Conservation (phyloP, 306 rosid genomes). For the Fragaria iinumae region DNA sequence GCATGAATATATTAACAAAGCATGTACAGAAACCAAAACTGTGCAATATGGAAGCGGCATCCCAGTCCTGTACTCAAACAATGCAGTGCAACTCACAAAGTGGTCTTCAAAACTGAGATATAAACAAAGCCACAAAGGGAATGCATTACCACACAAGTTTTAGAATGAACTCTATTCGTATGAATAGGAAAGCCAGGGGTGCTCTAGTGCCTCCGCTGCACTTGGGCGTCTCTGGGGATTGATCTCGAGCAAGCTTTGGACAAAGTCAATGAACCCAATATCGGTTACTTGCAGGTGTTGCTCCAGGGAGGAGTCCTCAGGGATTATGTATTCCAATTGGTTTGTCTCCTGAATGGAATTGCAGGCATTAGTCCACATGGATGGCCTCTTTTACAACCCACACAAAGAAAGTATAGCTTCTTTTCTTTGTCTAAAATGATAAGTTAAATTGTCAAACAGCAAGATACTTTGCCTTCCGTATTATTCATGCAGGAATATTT, state of each 20-base stretch:
- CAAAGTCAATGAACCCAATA: constrained; percentile 58
- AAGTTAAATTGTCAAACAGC: background rate
- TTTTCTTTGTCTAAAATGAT: background rate
- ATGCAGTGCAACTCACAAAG: constrained; percentile 9
- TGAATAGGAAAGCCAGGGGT: constrained; percentile 86
- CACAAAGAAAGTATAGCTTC: background rate
- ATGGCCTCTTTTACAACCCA: background rate
- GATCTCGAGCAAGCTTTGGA: constrained; percentile 59
- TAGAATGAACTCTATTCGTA: constrained; percentile 39
- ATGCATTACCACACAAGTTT: constrained; percentile 24
- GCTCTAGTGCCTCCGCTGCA: constrained; percentile 73
- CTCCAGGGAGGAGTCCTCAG: constrained; percentile 76
- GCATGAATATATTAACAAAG: background rate
- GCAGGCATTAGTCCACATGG: background rate
- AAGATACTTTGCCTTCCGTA: background rate
- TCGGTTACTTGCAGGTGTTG: constrained; percentile 62
- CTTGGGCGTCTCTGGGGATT: constrained; percentile 79
- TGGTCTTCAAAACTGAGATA: constrained; percentile 21
- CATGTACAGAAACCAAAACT: constrained; percentile 27
- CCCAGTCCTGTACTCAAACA: background rate
- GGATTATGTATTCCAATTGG: constrained; percentile 81
- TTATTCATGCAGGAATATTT: background rate
- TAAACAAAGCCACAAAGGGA: background rate
- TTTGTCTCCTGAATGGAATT: constrained; percentile 59
- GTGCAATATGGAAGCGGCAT: constrained; percentile 8